Evolutionary conservation across 2,329 filamentous ascomycete genomes (phyloP).

Genomic region (Cladorrhinum sp.): DNA sequence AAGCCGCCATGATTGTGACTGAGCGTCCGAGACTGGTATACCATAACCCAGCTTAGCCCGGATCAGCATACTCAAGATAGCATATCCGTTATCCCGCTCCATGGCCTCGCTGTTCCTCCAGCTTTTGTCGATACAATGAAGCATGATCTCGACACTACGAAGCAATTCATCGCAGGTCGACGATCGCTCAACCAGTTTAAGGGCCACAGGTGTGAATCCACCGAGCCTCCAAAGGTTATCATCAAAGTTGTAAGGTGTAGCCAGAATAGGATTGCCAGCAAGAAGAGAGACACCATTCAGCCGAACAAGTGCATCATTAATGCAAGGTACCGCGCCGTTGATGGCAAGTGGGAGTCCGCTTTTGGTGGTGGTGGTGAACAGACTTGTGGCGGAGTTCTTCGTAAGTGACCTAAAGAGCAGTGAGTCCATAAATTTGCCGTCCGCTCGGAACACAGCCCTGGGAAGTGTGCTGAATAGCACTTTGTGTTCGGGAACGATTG

Average conservation of each 20-base stretch:
- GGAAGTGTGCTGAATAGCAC: conserved; percentile 83
- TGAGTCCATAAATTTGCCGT: conserved; percentile 74
- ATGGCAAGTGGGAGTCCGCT: conserved; percentile 77
- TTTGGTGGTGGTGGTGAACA: conserved; percentile 67
- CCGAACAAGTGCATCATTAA: conserved; percentile 84
- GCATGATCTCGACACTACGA: conserved; percentile 76
- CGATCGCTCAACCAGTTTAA: conserved; percentile 81
- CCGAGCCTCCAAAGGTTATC: conserved; percentile 89
- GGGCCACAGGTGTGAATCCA: conserved; percentile 80
- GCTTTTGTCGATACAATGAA: conserved; percentile 81
- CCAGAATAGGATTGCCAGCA: conserved; percentile 77
- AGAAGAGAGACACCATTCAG: conserved; percentile 78
- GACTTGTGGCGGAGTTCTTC: conserved; percentile 62
- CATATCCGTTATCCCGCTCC: conserved; percentile 93
- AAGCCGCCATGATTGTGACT: conserved; percentile 39
- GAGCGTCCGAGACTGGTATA: conserved; percentile 36
- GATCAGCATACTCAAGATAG: conserved; percentile 78
- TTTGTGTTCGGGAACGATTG: conserved; percentile 74
- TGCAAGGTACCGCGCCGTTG: conserved; percentile 81
- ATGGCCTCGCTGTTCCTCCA: conserved; percentile 99
- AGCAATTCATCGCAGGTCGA: conserved; percentile 67
- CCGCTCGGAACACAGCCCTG: conserved; percentile 73
- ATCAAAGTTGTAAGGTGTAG: conserved; percentile 79
- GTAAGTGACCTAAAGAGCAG: conserved; percentile 75
- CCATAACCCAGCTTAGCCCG: conserved; percentile 72